Evolutionary conservation across 768 basidiomycete species (phyloP).

Genomic region (Candolleomyces eurysporus): DNA sequence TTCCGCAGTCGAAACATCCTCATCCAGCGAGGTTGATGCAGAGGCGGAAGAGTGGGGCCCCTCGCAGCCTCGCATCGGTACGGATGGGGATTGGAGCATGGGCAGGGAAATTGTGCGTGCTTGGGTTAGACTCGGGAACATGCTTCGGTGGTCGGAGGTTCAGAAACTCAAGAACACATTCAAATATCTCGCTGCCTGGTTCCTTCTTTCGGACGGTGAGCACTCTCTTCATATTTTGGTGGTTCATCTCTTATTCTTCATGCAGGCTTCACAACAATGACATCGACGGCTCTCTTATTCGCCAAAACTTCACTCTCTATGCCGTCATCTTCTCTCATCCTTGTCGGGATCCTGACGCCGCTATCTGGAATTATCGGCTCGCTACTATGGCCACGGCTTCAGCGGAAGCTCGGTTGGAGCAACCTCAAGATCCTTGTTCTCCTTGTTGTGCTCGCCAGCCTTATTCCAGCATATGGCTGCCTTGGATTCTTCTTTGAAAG

Average conservation of each 20-base stretch:
- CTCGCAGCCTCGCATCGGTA: conserved; percentile 2
- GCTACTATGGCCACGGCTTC: conserved; percentile 74
- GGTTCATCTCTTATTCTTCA: background rate
- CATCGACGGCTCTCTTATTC: conserved; percentile 88
- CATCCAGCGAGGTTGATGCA: background rate
- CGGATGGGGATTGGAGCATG: conserved; percentile 38
- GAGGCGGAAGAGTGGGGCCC: conserved; percentile 21
- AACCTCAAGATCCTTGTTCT: conserved; percentile 66
- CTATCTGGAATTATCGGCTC: conserved; percentile 80
- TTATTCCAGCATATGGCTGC: conserved; percentile 80
- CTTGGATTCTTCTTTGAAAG: conserved; percentile 70
- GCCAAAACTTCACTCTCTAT: conserved; percentile 87
- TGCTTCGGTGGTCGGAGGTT: conserved; percentile 75
- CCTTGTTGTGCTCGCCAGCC: conserved; percentile 63
- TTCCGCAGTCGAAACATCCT: conserved; percentile 19
- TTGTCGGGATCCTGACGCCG: conserved; percentile 80
- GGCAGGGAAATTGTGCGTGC: conserved; percentile 56
- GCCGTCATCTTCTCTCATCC: conserved; percentile 70
- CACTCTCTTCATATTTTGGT: background rate
- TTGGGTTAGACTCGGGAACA: conserved; percentile 73
- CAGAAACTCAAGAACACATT: conserved; percentile 80
- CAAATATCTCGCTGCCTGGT: conserved; percentile 90
- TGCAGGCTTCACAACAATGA: conserved; percentile 87
- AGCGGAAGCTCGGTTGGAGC: conserved; percentile 60
- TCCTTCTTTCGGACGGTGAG: conserved; percentile 87